Evolutionary conservation across 768 basidiomycete genomes (phyloP), one percentile per base, ranked within the genome.

Genomic region (Grammothele lineata): DNA sequence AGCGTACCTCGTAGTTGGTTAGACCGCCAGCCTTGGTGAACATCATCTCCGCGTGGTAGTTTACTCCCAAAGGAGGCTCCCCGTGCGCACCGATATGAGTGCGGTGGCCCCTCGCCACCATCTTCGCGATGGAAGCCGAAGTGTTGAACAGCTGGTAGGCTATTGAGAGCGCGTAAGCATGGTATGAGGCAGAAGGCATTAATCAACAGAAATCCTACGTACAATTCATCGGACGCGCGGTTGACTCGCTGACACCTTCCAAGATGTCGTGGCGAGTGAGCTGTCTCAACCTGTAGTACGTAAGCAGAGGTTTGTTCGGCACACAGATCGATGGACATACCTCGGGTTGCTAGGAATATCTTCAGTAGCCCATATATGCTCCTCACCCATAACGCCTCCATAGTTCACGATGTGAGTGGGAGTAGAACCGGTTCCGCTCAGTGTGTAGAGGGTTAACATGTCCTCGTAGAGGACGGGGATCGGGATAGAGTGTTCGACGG

Each of bases 351-450:
- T 78, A 9, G 85, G 81, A 3, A 87, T 64, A 62, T 86, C 78
- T 30, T 76, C 68, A 2, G 61, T 70, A 3, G 83, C 82, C 85
- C 85, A 88, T 11, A 87, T 45, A 21, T 71, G 65, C 53, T 87
- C 76, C 53, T 88, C 85, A 3, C 85, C 86, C 60, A 63, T 74
- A 2, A 69, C 70, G 17, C 86, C 86, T n/a, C 86, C 86, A 58
- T 87, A 88, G 57, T 87, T 81, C 21, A 87, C 86, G 24, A 87
- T 65, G 52, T 87, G 86, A 0, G 86, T 88, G 3, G 86, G 86
- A 0, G 85, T 86, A 22, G 76, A 70, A 11, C 80, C 84, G 11
- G 86, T 86, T 4, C 86, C 86, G 57, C 85, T 87, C 57, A 69
- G 45, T 5, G 78, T 77, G 56, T 72, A 87, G 11, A 88, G 67